phyloP scores from a whole-genome alignment of 441 rosid genomes.

The Caryocar brasiliense region DNA sequence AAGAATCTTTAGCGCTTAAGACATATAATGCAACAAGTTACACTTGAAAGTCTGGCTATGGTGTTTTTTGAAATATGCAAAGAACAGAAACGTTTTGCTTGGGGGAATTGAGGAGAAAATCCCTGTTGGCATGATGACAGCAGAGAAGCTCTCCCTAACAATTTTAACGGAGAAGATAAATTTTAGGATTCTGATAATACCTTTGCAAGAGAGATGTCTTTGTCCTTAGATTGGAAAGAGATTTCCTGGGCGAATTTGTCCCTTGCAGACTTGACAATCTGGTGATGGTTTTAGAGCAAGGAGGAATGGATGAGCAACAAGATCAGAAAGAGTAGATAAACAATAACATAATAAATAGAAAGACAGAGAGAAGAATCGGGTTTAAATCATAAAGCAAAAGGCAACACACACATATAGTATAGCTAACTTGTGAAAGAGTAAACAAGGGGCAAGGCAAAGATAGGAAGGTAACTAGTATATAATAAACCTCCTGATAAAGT shows the following conservation, averaged over 20 bases:
- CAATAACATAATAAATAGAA: not conserved
- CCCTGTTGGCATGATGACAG: too few species aligned
- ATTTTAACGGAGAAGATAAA: constrained; percentile 4
- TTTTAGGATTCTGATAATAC: constrained; percentile 18
- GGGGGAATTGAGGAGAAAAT: too few species aligned
- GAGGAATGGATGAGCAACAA: constrained; percentile 1
- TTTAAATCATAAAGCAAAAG: too few species aligned
- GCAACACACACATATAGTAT: too few species aligned
- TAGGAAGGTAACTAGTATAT: constrained; percentile 6
- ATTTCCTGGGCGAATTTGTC: constrained; percentile 58
- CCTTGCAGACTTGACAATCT: constrained; percentile 58
- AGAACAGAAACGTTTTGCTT: too few species aligned
- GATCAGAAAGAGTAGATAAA: constrained; percentile 1
- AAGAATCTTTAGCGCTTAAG: too few species aligned
- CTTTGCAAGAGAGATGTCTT: constrained; percentile 71
- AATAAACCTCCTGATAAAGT: constrained; percentile 68
- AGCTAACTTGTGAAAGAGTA: not conserved
- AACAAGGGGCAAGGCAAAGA: not conserved
- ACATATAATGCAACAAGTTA: too few species aligned
- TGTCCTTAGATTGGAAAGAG: constrained; percentile 63
- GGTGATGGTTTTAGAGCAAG: constrained; percentile 4
- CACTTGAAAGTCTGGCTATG: too few species aligned
- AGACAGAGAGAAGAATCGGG: too few species aligned
- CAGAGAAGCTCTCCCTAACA: not conserved
- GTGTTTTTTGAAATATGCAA: too few species aligned